Base-by-base conservation (phyloP, 306 rosid genomes). In the Castanopsis chinensis region DNA sequence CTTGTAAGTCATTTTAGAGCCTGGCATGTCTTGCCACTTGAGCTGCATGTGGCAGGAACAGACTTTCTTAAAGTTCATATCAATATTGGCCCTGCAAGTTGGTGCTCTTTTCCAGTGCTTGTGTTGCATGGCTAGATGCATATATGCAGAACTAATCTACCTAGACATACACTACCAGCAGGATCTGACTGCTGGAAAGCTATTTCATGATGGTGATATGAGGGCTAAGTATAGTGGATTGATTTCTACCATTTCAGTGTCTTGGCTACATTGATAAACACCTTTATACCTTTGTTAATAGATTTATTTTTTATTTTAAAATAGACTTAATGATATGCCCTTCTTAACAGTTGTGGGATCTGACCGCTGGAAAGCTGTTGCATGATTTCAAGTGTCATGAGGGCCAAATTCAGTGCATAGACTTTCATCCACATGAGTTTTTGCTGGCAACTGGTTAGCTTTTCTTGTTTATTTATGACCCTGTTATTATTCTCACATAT, bases 401-500 rank as follows among this genome's bases (percentile, higher is more conserved):
- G 74, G 99, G 99, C 82, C 99, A 93, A 84, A 56, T 95, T 76
- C 97, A 95, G 80, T 95, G 98, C 87, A 95, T 95, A 89, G 99
- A 95, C 71, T 93, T 95, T 83, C 99, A 95, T 87, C 99, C 99
- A 55, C 94, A 87, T 30, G 99, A 95, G 87, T 95, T 95, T 84
- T 91, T 95, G 81, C 90, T 95, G 21, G 99, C 99, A 60, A 95
- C 99, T 79, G 99, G 99, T 95, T 85, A 83, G 90, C 72, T 76
- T 65, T 86, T 55, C 67, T 69, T 71, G 78, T 82, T 28, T 69
- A 25, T 61, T 67, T 78, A 73, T 12, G 52, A 30, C 6, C 21
- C 37, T 53, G 61, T 75, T 18, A 59, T 69, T 69, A 60, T 64
- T 25, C 61, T 72, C 60, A 55, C 27, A 17, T 25, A 32, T 63